phyloP scores from a whole-genome alignment of 2,329 filamentous ascomycete genomes.

The Elsinoe fawcettii region DNA sequence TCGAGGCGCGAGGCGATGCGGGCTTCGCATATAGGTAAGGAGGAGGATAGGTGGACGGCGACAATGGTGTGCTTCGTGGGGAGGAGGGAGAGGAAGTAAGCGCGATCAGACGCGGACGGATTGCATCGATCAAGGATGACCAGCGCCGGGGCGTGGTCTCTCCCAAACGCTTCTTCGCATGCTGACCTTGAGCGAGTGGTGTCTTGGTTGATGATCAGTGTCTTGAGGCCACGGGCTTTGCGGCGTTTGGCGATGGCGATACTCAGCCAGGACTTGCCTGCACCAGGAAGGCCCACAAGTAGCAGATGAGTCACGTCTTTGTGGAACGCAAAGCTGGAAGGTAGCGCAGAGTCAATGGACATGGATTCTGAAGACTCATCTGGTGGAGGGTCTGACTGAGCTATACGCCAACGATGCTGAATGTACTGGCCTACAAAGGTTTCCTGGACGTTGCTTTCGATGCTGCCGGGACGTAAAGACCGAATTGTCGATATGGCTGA shows the following conservation, averaged over 20 bases:
- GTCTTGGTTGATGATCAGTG: conserved; percentile 16
- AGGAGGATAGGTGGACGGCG: conserved; percentile 13
- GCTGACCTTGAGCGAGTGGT: conserved; percentile 11
- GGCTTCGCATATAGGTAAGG: conserved; percentile 4
- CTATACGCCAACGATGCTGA: neutral
- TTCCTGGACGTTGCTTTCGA: conserved; percentile 16
- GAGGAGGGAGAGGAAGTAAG: conserved; percentile 15
- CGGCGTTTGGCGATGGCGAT: conserved; percentile 5
- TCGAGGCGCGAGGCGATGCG: conserved; percentile 15
- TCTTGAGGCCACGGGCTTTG: neutral
- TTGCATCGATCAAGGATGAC: conserved; percentile 17
- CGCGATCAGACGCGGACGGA: conserved; percentile 4
- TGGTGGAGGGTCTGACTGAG: neutral
- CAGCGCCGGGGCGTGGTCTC: neutral
- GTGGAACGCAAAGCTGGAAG: neutral
- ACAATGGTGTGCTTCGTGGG: neutral
- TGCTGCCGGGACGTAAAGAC: conserved; percentile 17
- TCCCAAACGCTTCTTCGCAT: conserved; percentile 14
- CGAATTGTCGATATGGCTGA: conserved; percentile 15
- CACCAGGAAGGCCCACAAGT: conserved; percentile 17
- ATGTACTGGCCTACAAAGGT: conserved; percentile 15
- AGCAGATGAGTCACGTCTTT: conserved; percentile 8
- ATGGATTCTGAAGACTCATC: neutral
- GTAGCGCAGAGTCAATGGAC: neutral
- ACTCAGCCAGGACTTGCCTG: conserved; percentile 17